phyloP scores from a whole-genome alignment of 768 basidiomycete genomes.

The Omphalotus guepiniiformis region DNA sequence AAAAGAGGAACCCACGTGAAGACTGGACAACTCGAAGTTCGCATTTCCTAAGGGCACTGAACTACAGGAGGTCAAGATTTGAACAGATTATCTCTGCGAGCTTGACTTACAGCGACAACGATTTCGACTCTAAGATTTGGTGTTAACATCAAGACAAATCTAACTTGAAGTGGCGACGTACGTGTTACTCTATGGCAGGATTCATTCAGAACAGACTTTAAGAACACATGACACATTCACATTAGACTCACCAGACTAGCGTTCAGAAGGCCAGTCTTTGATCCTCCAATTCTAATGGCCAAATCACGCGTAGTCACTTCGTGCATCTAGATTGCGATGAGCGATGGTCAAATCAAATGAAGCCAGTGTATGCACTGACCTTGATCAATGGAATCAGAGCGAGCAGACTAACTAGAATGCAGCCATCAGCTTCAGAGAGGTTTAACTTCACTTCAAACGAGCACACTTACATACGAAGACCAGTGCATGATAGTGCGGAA shows the following conservation, averaged over 20 bases:
- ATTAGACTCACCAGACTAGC: slow-evolving; percentile 61
- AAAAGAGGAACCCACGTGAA: slow-evolving; percentile 46
- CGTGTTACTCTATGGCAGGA: slow-evolving; percentile 54
- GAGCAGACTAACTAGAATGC: slow-evolving; percentile 53
- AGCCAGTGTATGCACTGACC: slow-evolving; percentile 30
- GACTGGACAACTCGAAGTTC: slow-evolving; percentile 80
- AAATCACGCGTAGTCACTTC: slow-evolving; percentile 74
- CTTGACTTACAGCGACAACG: slow-evolving; percentile 64
- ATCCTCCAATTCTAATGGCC: slow-evolving; percentile 69
- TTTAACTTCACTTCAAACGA: not conserved
- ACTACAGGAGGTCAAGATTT: slow-evolving; percentile 31
- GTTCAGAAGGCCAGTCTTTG: slow-evolving; percentile 75
- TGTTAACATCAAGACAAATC: not conserved
- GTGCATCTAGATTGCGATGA: slow-evolving; percentile 56
- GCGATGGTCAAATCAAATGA: not conserved
- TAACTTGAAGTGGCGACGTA: slow-evolving; percentile 27
- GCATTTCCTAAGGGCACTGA: slow-evolving; percentile 79
- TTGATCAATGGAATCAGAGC: slow-evolving; percentile 78
- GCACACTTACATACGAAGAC: slow-evolving; percentile 56
- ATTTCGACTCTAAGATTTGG: slow-evolving; percentile 44
- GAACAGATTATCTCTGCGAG: not conserved
- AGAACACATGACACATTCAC: not conserved
- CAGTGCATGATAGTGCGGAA: slow-evolving; percentile 45
- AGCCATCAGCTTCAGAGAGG: not conserved
- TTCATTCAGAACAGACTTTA: no score